Base-by-base conservation (phyloP, 257 asterid genomes). In the Eustoma russellianum region DNA sequence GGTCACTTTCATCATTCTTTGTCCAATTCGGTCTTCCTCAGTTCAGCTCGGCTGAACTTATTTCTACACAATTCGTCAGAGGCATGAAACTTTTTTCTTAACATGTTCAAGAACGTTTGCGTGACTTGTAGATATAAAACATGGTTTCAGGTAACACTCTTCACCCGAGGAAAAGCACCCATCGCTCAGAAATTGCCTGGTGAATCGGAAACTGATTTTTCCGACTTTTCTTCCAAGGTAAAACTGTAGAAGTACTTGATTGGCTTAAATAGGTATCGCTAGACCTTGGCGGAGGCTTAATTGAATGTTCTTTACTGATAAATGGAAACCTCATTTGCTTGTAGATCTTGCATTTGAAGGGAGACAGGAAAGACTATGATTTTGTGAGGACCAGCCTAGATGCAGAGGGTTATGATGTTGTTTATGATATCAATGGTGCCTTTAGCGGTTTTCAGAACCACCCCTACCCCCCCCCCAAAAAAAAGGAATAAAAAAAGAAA, bases 111-210 rank as follows among this genome's bases (percentile, higher is more conserved):
- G n/a, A n/a, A n/a, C n/a, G n/a, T n/a, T n/a, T n/a, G n/a, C n/a
- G n/a, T n/a, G n/a, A n/a, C n/a, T n/a, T n/a, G n/a, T n/a, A n/a
- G n/a, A n/a, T n/a, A n/a, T n/a, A n/a, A n/a, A n/a, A n/a, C n/a
- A n/a, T n/a, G n/a, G 7, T 28, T 73, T 74, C 80, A 91, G 98
- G 95, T 92, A 43, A 85, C 95, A n/a, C 78, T 91, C 28, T 92
- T 92, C 76, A 92, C 98, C 14, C 72, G 98, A 79, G 98, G 98
- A 65, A 91, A 91, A 75, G 93, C 97, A 8, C 97, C 97, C 33
- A 85, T 91, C 50, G 74, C 95, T 53, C 92, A 77, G 63, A 94
- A 87, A 55, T 76, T 92, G 77, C 97, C 98, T 1, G 94, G 87
- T 48, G 98, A 92, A 81, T 61, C 94, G 9, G 95, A 88, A 17